Base-by-base conservation (phyloP, 768 basidiomycete species). In the Boletellus ananas region DNA sequence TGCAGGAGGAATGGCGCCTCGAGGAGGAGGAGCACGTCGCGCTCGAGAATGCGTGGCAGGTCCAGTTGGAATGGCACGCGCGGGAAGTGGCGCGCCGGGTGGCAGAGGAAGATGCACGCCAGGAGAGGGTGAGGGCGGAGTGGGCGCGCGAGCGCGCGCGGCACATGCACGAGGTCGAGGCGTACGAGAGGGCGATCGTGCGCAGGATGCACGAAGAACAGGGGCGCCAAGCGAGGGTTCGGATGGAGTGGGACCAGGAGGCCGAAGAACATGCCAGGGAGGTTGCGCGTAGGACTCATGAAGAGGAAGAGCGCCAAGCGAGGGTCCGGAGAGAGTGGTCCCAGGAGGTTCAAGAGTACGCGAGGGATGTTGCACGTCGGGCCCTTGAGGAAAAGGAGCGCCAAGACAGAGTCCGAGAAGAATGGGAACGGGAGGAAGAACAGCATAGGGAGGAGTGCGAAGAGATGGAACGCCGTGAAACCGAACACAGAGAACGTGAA, bases 391-490 rank as follows among this genome's bases (percentile, higher is more conserved):
- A 56, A 25, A 20, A 41, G 20, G 29, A 47, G 6, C 51, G 54
- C 6, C 54, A 55, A 18, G 34, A 43, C 12, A 17, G 13, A 4
- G 40, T 51, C 29, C 37, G 43, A 11, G 10, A 13, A 34, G 34
- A 39, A 25, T 60, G 58, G 58, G 47, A 3, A 4, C 25, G 18
- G 9, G 52, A 57, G 18, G 36, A n/a, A 3, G 34, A 49, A 33
- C 34, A 37, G 1, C 50, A 61, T n/a, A 25, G 0, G 18, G 40
- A 18, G n/a, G 37, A 55, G n/a, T 47, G 29, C 18, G 50, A 58
- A 8, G 56, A 58, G 14, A 49, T 46, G 36, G 41, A 52, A n/a
- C 50, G 40, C 33, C 52, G 12, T 11, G 59, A 61, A 46, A 11
- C 36, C 2, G 16, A 49, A 42, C 52, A 12, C 17, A 45, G 6